Conservation (phyloP, 2,329 filamentous ascomycete species). For the Diplodia corticola region DNA sequence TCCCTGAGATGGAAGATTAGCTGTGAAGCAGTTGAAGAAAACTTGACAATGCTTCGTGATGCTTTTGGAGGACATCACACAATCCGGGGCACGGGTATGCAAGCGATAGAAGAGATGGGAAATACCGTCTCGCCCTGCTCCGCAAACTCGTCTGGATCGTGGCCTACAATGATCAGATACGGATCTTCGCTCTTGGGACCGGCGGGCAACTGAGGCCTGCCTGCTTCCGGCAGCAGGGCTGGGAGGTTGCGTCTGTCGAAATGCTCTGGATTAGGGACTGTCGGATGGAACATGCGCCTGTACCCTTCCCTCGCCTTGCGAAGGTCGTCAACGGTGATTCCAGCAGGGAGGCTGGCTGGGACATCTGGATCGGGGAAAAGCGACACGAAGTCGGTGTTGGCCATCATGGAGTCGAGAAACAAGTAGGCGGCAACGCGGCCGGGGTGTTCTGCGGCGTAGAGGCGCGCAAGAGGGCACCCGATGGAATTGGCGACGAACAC, state of each 20-base stretch:
- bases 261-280: slow-evolving; percentile 52
- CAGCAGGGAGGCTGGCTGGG: slow-evolving; percentile 40
- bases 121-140: slow-evolving; percentile 42
- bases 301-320: slow-evolving; percentile 40
- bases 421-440: slow-evolving; percentile 49
- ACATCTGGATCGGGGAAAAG: slow-evolving; percentile 58
- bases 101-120: neutral
- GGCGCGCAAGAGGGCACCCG: slow-evolving; percentile 54
- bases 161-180: slow-evolving; percentile 54
- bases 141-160: slow-evolving; percentile 56
- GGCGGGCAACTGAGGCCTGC: slow-evolving; percentile 43
- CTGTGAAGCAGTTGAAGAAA: neutral
- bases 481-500: slow-evolving; percentile 57
- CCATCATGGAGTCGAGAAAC: slow-evolving; percentile 60
- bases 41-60: neutral
- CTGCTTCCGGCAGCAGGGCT: slow-evolving; percentile 46
- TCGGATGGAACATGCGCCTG: slow-evolving; percentile 50
- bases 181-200: slow-evolving; percentile 41
- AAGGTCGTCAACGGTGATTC: slow-evolving; percentile 39
- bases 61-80: neutral
- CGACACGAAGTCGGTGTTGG: slow-evolving; percentile 57
- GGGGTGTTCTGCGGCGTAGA: slow-evolving; percentile 53
- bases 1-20: slow-evolving; percentile 26
- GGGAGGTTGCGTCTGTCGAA: slow-evolving; percentile 51
- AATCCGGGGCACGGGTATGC: neutral